phyloP scores from a whole-genome alignment of 139 green algal genomes.

The Chlamydomonas applanata region DNA sequence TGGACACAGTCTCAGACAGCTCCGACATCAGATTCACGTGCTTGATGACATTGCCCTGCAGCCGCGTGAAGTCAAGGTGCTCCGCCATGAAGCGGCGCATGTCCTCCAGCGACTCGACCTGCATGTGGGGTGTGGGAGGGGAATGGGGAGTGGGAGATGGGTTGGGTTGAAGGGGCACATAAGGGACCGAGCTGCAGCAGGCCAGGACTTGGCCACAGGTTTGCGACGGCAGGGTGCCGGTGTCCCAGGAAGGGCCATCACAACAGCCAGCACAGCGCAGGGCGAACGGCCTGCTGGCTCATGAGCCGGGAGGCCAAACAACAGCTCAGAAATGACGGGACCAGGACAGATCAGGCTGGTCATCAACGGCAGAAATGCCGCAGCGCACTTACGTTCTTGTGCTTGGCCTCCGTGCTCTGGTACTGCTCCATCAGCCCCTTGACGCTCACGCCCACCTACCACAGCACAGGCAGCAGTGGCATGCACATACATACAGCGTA shows the following conservation, averaged over 20 bases:
- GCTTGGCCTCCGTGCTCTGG: slow-evolving; percentile 36
- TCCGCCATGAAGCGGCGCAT: slow-evolving; percentile 85
- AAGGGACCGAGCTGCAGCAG: too few relatives aligned
- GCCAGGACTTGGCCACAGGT: too few relatives aligned
- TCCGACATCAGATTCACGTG: slow-evolving; percentile 86
- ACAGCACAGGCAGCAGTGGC: not conserved
- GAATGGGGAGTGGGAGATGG: too few relatives aligned
- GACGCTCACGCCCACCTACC: slow-evolving; percentile 61
- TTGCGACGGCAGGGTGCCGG: too few relatives aligned
- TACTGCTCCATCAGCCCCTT: slow-evolving; percentile 78
- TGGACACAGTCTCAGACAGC: slow-evolving; percentile 61
- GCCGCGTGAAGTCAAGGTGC: slow-evolving; percentile 66
- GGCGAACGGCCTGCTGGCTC: too few relatives aligned
- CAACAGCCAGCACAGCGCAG: too few relatives aligned
- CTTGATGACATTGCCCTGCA: slow-evolving; percentile 73
- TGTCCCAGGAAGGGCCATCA: too few relatives aligned
- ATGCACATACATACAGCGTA: too few relatives aligned
- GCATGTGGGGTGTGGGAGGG: slow-evolving; percentile 1
- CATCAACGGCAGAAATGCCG: not conserved
- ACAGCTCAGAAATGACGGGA: too few relatives aligned
- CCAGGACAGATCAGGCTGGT: too few relatives aligned
- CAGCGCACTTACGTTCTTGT: slow-evolving; percentile 34
- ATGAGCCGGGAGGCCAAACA: too few relatives aligned
- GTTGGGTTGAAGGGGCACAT: too few relatives aligned
- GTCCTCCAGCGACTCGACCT: slow-evolving; percentile 77